Conservation (phyloP, 495 filamentous ascomycete genomes). For the Podospora pseudocomata region DNA sequence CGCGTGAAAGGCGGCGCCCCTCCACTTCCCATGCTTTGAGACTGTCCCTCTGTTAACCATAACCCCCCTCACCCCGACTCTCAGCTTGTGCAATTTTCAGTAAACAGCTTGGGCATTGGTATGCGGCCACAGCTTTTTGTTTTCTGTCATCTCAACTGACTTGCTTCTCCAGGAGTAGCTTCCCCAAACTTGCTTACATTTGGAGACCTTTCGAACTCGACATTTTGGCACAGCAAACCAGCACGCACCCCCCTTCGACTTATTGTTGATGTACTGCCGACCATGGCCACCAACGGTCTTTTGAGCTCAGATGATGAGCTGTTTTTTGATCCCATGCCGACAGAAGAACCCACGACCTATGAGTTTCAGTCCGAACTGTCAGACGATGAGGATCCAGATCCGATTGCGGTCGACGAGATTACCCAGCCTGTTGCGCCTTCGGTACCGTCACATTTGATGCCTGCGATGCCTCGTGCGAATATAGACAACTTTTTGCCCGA, state of each 20-base stretch:
- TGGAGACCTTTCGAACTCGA: too few species aligned
- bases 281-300: slow-evolving; percentile 18
- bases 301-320: slow-evolving; percentile 27
- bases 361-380: slow-evolving; percentile 27
- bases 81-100: background rate
- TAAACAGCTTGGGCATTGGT: background rate
- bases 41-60: background rate
- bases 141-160: background rate
- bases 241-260: background rate
- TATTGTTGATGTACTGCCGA: background rate
- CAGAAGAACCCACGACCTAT: slow-evolving; percentile 17
- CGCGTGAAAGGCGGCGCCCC: background rate
- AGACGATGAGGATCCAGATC: slow-evolving; percentile 21
- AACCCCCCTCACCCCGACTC: background rate
- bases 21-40: background rate
- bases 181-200: background rate
- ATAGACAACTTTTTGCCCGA: background rate
- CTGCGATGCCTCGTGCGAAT: slow-evolving; percentile 1
- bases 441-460: background rate
- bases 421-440: slow-evolving; percentile 6
- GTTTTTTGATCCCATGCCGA: background rate
- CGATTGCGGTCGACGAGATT: slow-evolving; percentile 17
- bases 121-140: background rate
- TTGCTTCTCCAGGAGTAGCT: background rate
- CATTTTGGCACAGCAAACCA: background rate